A percentile compares a stretch with the other conserved stretches of the same genome.
Conservation (phyloP, 2,329 filamentous ascomycete genomes). For the Venturia carpophila region DNA sequence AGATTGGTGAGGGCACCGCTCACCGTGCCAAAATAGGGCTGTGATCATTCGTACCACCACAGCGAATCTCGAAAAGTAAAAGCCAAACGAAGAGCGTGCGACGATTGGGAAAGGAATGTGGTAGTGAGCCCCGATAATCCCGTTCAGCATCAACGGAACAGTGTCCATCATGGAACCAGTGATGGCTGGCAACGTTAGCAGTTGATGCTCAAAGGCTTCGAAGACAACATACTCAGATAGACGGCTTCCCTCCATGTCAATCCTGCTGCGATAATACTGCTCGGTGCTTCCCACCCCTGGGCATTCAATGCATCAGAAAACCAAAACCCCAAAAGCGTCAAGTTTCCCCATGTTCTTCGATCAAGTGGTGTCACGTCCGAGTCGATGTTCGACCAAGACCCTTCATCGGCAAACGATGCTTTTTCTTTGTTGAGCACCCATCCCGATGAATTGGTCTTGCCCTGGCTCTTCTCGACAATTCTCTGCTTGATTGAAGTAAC, state of each 20-base stretch:
- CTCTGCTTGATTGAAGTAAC: neutral
- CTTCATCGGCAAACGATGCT: constrained; percentile 21
- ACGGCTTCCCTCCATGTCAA: constrained; percentile 36
- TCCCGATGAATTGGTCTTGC: constrained; percentile 16
- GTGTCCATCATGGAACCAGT: constrained; percentile 28
- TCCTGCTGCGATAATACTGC: constrained; percentile 40
- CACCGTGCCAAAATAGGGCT: constrained; percentile 33
- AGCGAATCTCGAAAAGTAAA: constrained; percentile 34
- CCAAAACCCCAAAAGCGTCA: constrained; percentile 40
- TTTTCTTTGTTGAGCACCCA: constrained; percentile 23
- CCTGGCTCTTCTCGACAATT: constrained; percentile 2
- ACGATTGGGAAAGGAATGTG: constrained; percentile 40
- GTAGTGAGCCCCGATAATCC: constrained; percentile 27
- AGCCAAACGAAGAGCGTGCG: constrained; percentile 35
- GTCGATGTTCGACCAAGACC: constrained; percentile 38
- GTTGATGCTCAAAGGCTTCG: neutral
- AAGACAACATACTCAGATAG: constrained; percentile 23
- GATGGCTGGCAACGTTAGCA: constrained; percentile 19
- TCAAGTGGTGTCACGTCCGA: constrained; percentile 40
- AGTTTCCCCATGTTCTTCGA: constrained; percentile 38
- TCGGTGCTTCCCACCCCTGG: constrained; percentile 40
- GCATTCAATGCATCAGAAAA: constrained; percentile 39
- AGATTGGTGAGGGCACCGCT: neutral
- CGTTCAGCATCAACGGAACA: constrained; percentile 24
- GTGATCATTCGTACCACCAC: constrained; percentile 36